Conservation (phyloP, 139 green algal genomes). For the Chlamydomonas incerta region DNA sequence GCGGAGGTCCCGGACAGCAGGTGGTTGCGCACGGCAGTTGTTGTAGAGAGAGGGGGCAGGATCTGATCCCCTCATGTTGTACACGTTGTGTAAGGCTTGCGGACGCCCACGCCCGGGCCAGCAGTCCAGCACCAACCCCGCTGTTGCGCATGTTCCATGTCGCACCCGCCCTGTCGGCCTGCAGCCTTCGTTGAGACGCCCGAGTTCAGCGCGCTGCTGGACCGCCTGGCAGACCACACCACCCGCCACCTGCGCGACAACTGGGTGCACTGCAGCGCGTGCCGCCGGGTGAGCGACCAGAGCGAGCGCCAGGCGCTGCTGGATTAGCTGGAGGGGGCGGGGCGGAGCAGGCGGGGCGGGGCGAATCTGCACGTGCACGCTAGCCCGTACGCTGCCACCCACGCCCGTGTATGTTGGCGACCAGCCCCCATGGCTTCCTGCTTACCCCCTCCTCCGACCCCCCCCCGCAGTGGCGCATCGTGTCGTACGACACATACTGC, state of each 20-base stretch:
- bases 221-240: conserved; percentile 61
- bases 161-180: no score
- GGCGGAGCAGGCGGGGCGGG: conserved; percentile 51
- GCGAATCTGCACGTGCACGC: neutral
- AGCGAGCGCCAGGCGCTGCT: no score
- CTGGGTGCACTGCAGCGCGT: conserved; percentile 82
- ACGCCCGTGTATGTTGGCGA: neutral
- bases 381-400: neutral
- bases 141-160: no score
- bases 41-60: neutral
- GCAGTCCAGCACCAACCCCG: no score
- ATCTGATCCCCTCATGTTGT: no score
- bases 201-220: conserved; percentile 67
- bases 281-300: conserved; percentile 51
- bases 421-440: neutral
- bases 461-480: conserved; percentile 12
- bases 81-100: no score
- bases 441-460: conserved; percentile 48
- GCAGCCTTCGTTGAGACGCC: conserved; percentile 52
- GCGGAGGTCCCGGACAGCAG: neutral
- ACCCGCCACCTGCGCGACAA: conserved; percentile 73
- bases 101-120: neutral
- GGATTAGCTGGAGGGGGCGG: neutral
- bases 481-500: conserved; percentile 52
- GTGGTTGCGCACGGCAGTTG: neutral